Evolutionary conservation across 2,329 filamentous ascomycete genomes (phyloP), one percentile per base, ranked within the genome.

Genomic region (Aureobasidium leucospermi): DNA sequence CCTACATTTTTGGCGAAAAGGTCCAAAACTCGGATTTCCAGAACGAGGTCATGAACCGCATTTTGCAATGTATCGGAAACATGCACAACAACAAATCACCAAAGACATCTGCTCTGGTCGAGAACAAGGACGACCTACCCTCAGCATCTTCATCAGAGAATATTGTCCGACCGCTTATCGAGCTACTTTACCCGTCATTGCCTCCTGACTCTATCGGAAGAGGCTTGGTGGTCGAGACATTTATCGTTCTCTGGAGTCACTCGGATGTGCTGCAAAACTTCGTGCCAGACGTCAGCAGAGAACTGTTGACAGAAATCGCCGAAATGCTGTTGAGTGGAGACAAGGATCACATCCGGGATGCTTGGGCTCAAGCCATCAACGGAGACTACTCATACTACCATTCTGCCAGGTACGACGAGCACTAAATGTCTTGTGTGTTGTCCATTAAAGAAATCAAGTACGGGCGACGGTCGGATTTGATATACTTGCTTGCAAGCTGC

Each of bases 1-100:
- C 52, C 28, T 61, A 61, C 46, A 57, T 61, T 19, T 56, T 61
- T 29, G 59, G 59, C 45, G 59, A 61, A 36, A 57, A 51, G 31
- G 36, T 61, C n/a, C 51, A 57, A 15, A 56, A 61, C n/a, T 38
- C 42, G 7, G 52, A 51, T 7, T 61, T 61, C 19, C 51, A 57
- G 39, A 61, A 61, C 23, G 52, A 51, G 42, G 46, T 61, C 53
- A 61, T 61, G 51, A 56, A 61, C 23, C 32, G 52, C 19, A 58
- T 61, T 6, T 16, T 61, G 29, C 58, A 59, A 13, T 52, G 58
- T n/a, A 59, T 53, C 5, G 45, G 58, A 23, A 29, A 45, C 41
- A 52, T 59, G 58, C 58, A 59, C 58, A 58, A 58, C 15, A 36
- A 34, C 34, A 47, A 47, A 15, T 39, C 42, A 6, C 42, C 55